These are phyloP conservation scores for Fusarium staphyleae DNA, from an alignment of 2,329 filamentous ascomycete genomes.

Conservation along the genomic window DNA sequence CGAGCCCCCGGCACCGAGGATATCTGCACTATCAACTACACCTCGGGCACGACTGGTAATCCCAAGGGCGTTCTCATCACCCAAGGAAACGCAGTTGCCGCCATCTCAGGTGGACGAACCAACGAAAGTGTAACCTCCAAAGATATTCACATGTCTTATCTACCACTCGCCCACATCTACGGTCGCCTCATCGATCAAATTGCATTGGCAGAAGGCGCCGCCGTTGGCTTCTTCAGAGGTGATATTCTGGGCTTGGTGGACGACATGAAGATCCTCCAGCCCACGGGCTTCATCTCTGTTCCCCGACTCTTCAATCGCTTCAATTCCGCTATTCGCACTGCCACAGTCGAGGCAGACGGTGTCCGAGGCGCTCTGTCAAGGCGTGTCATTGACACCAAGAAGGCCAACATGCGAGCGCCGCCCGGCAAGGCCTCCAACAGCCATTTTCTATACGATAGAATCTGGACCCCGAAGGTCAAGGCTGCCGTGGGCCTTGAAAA, in stretches of 20 bases:
- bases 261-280: slow-evolving; percentile 86
- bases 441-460: slow-evolving; percentile 80
- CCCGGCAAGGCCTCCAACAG: slow-evolving; percentile 78
- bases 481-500: slow-evolving; percentile 83
- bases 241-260: slow-evolving; percentile 87
- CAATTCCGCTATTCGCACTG: slow-evolving; percentile 78
- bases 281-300: slow-evolving; percentile 85
- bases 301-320: slow-evolving; percentile 93
- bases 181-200: slow-evolving; percentile 83
- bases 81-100: slow-evolving; percentile 81
- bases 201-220: slow-evolving; percentile 72
- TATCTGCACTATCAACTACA: slow-evolving; percentile 89
- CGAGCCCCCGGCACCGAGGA: slow-evolving; percentile 78
- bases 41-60: slow-evolving; percentile 81
- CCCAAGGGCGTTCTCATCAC: slow-evolving; percentile 86
- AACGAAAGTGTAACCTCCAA: slow-evolving; percentile 56
- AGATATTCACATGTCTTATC: slow-evolving; percentile 81
- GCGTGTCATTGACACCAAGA: slow-evolving; percentile 80
- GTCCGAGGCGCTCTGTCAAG: slow-evolving; percentile 82
- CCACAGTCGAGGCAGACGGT: slow-evolving; percentile 80
- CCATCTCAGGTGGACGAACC: slow-evolving; percentile 66
- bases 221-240: slow-evolving; percentile 93
- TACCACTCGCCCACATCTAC: slow-evolving; percentile 94
- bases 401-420: slow-evolving; percentile 76
- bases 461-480: slow-evolving; percentile 89